These are phyloP conservation scores for Penicillium manginii DNA, from an alignment of 495 filamentous ascomycete genomes.

Conservation along the genomic window DNA sequence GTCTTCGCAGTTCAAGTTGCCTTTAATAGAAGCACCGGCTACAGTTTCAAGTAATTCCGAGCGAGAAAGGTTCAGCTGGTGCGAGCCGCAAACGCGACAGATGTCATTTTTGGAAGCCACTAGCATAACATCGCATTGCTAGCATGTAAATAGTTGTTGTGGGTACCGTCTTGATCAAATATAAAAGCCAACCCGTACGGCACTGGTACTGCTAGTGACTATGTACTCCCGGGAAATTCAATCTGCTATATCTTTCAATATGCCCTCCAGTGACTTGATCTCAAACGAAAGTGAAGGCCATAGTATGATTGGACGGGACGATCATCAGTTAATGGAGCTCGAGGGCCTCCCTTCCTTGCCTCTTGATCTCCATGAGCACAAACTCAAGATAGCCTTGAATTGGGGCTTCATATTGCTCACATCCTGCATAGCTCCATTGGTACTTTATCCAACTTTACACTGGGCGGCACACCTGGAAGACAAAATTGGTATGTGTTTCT, in stretches of 20 bases:
- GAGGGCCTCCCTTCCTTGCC: slow-evolving; percentile 14
- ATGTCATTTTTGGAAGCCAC: too few relatives aligned
- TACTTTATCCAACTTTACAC: slow-evolving; percentile 14
- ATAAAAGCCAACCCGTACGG: neutral
- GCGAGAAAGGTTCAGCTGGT: neutral
- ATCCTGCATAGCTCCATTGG: slow-evolving; percentile 15
- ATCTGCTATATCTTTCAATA: neutral
- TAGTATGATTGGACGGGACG: slow-evolving; percentile 3
- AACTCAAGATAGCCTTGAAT: slow-evolving; percentile 7
- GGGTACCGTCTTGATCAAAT: too few relatives aligned
- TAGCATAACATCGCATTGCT: too few relatives aligned
- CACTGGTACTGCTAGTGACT: too few relatives aligned
- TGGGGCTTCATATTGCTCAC: slow-evolving; percentile 15
- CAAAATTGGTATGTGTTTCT: slow-evolving; percentile 5
- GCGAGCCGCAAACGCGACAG: too few relatives aligned
- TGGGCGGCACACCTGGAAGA: slow-evolving; percentile 8
- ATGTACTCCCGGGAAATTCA: too few relatives aligned
- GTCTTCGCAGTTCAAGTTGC: too few relatives aligned
- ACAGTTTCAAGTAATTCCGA: too few relatives aligned
- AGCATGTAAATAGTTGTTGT: too few relatives aligned
- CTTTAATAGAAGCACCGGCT: too few relatives aligned
- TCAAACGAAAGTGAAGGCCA: neutral
- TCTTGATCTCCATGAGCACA: slow-evolving; percentile 16
- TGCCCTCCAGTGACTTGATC: neutral
- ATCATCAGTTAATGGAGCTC: slow-evolving; percentile 3